Evolutionary conservation across 345 rosid genomes (phyloP).

Genomic region (Geranium brycei): DNA sequence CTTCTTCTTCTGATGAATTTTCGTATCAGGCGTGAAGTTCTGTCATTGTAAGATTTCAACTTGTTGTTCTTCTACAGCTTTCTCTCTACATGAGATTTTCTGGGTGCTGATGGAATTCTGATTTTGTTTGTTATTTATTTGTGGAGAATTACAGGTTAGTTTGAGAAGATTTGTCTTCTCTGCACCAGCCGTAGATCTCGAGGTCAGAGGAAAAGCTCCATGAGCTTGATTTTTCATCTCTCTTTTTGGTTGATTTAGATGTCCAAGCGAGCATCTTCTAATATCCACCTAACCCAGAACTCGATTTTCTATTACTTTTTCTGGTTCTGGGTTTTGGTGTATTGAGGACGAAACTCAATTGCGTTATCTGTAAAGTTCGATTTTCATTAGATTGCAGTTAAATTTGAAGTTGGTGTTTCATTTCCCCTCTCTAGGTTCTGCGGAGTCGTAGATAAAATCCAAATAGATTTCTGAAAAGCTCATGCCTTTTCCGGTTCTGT

Average conservation of each 20-base stretch:
- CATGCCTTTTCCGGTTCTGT: neutral
- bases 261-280: neutral
- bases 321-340: neutral
- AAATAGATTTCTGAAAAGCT: neutral
- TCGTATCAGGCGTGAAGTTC: neutral
- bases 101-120: neutral
- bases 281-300: neutral
- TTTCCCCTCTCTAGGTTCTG: no score
- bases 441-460: neutral
- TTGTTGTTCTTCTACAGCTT: neutral
- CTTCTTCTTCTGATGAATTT: neutral
- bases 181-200: slow-evolving; percentile 9
- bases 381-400: neutral
- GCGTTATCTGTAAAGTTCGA: neutral
- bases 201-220: neutral
- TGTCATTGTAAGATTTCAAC: neutral
- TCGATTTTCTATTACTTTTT: neutral
- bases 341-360: neutral
- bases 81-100: neutral
- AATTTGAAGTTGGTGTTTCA: neutral
- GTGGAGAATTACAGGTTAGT: neutral
- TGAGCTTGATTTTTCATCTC: neutral
- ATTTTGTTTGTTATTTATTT: no score
- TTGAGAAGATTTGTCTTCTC: neutral
- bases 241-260: neutral